Percentiles rank a stretch among this genome's conserved stretches.
Evolutionary conservation across 2,329 filamentous ascomycete species (phyloP).

Genomic region (Cercospora zeae-maydis): DNA sequence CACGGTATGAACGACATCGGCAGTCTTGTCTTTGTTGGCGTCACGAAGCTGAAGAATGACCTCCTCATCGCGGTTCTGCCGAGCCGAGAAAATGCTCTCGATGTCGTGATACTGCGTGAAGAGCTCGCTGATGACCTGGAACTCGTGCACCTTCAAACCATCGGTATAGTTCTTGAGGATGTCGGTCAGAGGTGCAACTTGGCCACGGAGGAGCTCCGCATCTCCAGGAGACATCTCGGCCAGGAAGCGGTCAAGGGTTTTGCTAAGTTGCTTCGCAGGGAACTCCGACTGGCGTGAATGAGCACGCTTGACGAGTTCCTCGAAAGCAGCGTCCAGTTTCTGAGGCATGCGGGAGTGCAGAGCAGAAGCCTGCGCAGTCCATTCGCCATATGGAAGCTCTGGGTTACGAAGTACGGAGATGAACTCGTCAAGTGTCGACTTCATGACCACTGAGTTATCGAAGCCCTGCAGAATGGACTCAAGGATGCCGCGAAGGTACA

Average conservation of each 20-base stretch:
- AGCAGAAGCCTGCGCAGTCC: conserved; percentile 91
- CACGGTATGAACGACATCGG: conserved; percentile 79
- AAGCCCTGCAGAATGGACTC: conserved; percentile 87
- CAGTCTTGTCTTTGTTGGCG: conserved; percentile 89
- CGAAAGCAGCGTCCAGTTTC: conserved; percentile 79
- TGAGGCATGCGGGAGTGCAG: conserved; percentile 97
- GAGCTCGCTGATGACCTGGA: conserved; percentile 73
- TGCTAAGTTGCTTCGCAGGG: conserved; percentile 80
- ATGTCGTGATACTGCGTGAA: conserved; percentile 77
- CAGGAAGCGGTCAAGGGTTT: conserved; percentile 81
- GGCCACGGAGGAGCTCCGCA: conserved; percentile 66
- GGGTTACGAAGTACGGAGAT: conserved; percentile 86
- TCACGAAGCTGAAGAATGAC: conserved; percentile 91
- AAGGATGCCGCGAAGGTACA: conserved; percentile 71
- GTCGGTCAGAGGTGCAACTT: conserved; percentile 70
- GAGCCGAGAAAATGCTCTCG: conserved; percentile 82
- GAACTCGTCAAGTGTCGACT: conserved; percentile 76
- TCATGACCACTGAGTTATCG: conserved; percentile 97
- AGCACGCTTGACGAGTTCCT: conserved; percentile 80
- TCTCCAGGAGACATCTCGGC: conserved; percentile 75
- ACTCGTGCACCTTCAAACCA: conserved; percentile 86
- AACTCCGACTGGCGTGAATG: conserved; percentile 78
- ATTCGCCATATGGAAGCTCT: conserved; percentile 93
- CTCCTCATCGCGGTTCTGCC: conserved; percentile 83
- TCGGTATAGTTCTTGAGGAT: conserved; percentile 79